A percentile compares a stretch with the other conserved stretches of the same genome.
phyloP scores from a whole-genome alignment of 2,329 filamentous ascomycete genomes.

The Dactylellina parvicollis region DNA sequence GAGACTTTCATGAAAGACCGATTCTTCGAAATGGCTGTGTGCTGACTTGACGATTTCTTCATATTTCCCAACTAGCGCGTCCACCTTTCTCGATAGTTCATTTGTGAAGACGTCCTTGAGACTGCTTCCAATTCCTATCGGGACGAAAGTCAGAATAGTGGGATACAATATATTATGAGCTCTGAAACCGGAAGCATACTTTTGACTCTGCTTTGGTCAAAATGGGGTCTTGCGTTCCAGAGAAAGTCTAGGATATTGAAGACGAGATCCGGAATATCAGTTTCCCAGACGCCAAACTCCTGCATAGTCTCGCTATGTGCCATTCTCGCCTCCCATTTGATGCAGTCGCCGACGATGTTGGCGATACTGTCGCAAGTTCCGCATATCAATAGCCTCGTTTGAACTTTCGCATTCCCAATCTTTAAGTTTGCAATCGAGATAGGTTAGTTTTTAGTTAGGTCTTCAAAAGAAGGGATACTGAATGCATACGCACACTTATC shows the following conservation, averaged over 20 bases:
- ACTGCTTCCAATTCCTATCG: conserved; percentile 10
- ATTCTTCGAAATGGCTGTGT: conserved; percentile 40
- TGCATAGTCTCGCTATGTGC: not conserved
- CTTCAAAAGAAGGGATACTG: not conserved
- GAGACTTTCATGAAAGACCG: conserved; percentile 22
- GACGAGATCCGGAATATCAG: conserved; percentile 29
- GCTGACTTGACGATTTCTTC: conserved; percentile 10
- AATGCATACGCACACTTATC: conserved; percentile 32
- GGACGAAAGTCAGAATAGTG: not conserved
- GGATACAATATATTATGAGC: not conserved
- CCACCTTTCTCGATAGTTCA: conserved; percentile 25
- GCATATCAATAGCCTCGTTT: conserved; percentile 41
- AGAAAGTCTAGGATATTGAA: conserved; percentile 41
- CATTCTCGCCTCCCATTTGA: conserved; percentile 39
- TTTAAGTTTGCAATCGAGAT: not conserved
- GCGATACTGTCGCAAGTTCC: conserved; percentile 44
- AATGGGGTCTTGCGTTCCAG: conserved; percentile 37
- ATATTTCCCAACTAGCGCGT: conserved; percentile 16
- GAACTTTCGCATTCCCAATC: conserved; percentile 32
- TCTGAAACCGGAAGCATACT: not conserved
- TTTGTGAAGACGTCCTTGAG: conserved; percentile 38
- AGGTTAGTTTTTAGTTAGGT: not conserved
- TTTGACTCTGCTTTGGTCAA: conserved; percentile 34
- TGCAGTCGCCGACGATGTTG: conserved; percentile 30
- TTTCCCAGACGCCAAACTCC: conserved; percentile 30